phyloP scores from a whole-genome alignment of 2,329 filamentous ascomycete species.

The Aspergillus pseudoglaucus region DNA sequence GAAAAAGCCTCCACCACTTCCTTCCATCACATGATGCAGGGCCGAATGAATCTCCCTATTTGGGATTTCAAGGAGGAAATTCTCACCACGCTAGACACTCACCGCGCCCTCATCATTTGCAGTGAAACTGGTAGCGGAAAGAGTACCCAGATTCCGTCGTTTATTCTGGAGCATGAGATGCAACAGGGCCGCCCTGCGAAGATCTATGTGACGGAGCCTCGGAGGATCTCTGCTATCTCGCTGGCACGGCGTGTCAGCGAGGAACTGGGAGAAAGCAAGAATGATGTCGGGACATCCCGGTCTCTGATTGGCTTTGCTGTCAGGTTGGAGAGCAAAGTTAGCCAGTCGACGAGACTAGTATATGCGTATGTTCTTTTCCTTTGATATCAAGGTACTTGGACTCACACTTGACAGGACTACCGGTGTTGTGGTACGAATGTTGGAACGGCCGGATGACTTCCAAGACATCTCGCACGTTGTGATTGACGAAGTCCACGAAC shows the following conservation, averaged over 20 bases:
- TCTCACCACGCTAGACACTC: constrained; percentile 64
- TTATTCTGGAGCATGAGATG: constrained; percentile 83
- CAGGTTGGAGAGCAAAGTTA: constrained; percentile 80
- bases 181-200: constrained; percentile 75
- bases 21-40: constrained; percentile 74
- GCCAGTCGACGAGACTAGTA: constrained; percentile 72
- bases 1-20: constrained; percentile 45
- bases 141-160: constrained; percentile 94
- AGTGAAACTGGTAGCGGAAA: constrained; percentile 97
- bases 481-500: constrained; percentile 95
- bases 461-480: constrained; percentile 87
- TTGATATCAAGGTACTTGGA: background rate
- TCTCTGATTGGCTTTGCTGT: constrained; percentile 95
- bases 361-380: constrained; percentile 60
- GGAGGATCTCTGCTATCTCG: constrained; percentile 93
- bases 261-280: constrained; percentile 78
- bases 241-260: constrained; percentile 88
- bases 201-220: constrained; percentile 90
- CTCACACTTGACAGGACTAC: constrained; percentile 41
- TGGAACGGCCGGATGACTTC: constrained; percentile 81
- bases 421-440: constrained; percentile 95
- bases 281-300: constrained; percentile 71
- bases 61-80: constrained; percentile 77
- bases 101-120: constrained; percentile 88
- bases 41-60: constrained; percentile 78